Conservation (phyloP, 345 rosid genomes). For the Turritis glabra region DNA sequence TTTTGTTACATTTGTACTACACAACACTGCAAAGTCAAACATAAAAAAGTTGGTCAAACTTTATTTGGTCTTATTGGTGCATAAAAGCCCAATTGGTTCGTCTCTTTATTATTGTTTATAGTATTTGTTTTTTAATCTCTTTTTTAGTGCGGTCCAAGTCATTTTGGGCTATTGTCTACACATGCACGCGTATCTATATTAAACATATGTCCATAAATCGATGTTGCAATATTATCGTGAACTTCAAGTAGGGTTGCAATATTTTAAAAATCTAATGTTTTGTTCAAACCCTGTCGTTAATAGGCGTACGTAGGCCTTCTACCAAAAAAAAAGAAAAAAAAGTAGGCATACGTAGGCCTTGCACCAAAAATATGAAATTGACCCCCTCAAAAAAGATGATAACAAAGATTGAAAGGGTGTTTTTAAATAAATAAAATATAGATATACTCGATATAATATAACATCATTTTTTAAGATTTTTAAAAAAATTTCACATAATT, state of each 20-base stretch:
- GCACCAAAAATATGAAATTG: not conserved
- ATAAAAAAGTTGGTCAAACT: constrained; percentile 39
- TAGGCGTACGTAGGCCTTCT: not conserved
- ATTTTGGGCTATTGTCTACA: constrained; percentile 23
- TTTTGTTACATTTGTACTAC: constrained; percentile 32
- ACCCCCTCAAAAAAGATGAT: not conserved
- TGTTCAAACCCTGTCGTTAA: not conserved
- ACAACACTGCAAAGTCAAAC: constrained; percentile 32
- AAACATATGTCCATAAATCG: constrained; percentile 8
- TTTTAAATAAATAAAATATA: no score
- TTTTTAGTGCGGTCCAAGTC: constrained; percentile 34
- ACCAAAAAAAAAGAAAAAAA: no score
- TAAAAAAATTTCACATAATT: not conserved
- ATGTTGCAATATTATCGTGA: constrained; percentile 30
- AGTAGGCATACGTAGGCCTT: no score
- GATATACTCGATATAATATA: no score
- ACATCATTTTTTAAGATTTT: no score
- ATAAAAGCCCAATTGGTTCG: constrained; percentile 15
- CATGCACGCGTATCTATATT: constrained; percentile 25
- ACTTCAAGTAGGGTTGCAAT: constrained; percentile 16
- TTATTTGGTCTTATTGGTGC: constrained; percentile 28
- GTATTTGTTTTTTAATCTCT: not conserved
- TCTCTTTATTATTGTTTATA: constrained; percentile 9
- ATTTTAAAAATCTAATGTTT: not conserved
- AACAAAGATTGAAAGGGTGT: no score